Base-by-base conservation (phyloP, 345 rosid genomes). In the Viola odorata region DNA sequence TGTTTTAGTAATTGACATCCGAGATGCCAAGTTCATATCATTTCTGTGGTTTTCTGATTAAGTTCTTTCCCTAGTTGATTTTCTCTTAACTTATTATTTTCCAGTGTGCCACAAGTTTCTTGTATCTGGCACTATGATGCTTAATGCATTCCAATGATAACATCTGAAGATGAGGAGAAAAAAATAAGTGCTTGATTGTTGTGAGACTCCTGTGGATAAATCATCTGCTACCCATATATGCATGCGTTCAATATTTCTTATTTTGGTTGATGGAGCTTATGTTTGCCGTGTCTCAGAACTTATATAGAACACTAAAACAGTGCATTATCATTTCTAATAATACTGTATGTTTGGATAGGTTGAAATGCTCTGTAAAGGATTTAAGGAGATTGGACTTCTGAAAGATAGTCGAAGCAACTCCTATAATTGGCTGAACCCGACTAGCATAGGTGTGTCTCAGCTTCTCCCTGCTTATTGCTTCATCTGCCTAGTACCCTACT, bases 351-450 rank as follows among this genome's bases (percentile, higher is more conserved):
- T 63, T 70, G 60, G 57, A 61, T 74, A 92, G 99, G 85, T 85
- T 17, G 78, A 82, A 39, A 60, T 86, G 90, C 72, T 94, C 58
- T 70, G 65, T 44, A 75, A 78, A 75, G 97, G 99, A 69, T 76
- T 94, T 48, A 77, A 69, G 77, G 91, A 90, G 74, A 84, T 90
- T 66, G 99, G 96, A 51, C 75, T 94, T 73, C 58, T 90, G 68
- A 79, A 78, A 75, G 73, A 63, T 49, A 66, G 73, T 63, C 63
- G 74, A 63, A 75, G 75, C 60, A 72, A 57, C 63, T 75, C 56
- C 37, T 94, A 83, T 75, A 71, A 80, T 70, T 82, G 77, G 69
- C 62, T 92, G 72, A 94, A 94, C 65, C 99, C 99, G 9, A 94
- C 99, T 70, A 83, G 96, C 62, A 94, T 94, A 77, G 99, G 97